Percentiles rank a stretch among this genome's conserved stretches.
These are phyloP conservation scores for Cladosporium oxysporum DNA, from an alignment of 2,329 filamentous ascomycete species.

Conservation along the genomic window DNA sequence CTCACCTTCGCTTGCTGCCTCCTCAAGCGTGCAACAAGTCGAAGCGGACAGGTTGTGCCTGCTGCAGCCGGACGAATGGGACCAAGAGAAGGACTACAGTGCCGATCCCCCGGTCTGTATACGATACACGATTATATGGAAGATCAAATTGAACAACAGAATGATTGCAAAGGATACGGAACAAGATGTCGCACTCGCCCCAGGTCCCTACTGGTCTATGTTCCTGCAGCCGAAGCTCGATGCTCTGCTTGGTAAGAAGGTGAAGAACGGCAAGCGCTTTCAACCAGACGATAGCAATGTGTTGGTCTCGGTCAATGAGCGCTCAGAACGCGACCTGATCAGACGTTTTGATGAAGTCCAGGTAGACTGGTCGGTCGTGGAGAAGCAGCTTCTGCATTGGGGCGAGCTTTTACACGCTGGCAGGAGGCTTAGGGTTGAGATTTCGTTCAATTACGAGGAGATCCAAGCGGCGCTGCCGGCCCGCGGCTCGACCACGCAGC, in stretches of 20 bases:
- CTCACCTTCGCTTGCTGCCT: neutral
- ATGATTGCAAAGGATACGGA: constrained; percentile 2
- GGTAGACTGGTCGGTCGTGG: neutral
- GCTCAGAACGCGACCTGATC: neutral
- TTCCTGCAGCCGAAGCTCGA: neutral
- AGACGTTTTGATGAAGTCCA: neutral
- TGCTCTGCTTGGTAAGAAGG: neutral
- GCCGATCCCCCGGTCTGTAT: neutral
- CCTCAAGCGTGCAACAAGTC: neutral
- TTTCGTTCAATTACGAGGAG: neutral
- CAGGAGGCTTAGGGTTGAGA: neutral
- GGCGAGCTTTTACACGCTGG: neutral
- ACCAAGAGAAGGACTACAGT: neutral
- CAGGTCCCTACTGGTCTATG: neutral
- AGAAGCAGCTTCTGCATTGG: neutral
- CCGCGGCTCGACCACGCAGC: neutral
- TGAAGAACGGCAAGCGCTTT: neutral
- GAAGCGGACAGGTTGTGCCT: neutral
- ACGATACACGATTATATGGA: constrained; percentile 1
- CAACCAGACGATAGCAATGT: neutral
- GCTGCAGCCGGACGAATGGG: neutral
- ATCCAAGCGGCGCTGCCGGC: neutral
- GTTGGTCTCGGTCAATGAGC: constrained; percentile 3
- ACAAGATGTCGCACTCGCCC: neutral
- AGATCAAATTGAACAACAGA: neutral